These are phyloP conservation scores for Lentinus tigrinus DNA, from an alignment of 768 basidiomycete species.

Conservation along the genomic window DNA sequence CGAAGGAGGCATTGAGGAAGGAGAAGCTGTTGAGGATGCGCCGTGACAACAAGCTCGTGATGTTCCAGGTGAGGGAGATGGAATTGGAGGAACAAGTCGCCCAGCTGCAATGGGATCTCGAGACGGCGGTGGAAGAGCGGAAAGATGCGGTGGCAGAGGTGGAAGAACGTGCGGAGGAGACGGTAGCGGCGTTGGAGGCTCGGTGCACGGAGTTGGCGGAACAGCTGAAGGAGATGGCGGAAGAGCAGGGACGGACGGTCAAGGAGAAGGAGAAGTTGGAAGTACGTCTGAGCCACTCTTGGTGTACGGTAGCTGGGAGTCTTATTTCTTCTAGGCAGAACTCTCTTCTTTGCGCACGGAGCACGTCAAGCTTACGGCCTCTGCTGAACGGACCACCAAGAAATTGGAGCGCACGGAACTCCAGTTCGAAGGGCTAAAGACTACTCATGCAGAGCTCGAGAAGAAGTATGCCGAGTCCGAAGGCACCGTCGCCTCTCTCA, in stretches of 20 bases:
- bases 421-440: constrained; percentile 56
- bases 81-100: constrained; percentile 55
- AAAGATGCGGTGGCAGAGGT: constrained; percentile 32
- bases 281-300: constrained; percentile 18
- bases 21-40: constrained; percentile 62
- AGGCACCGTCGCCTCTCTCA: constrained; percentile 52
- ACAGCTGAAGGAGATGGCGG: constrained; percentile 40
- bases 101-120: constrained; percentile 50
- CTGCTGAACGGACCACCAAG: constrained; percentile 44
- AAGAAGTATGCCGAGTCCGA: constrained; percentile 57
- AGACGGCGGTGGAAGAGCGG: constrained; percentile 40
- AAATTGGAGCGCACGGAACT: constrained; percentile 58
- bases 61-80: constrained; percentile 62
- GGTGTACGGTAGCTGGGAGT: background rate
- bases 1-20: constrained; percentile 50
- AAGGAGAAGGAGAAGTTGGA: constrained; percentile 44
- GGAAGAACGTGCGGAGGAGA: constrained; percentile 27
- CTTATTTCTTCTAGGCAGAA: constrained; percentile 32
- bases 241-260: constrained; percentile 37
- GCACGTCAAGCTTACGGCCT: constrained; percentile 47
- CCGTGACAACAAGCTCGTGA: constrained; percentile 65
- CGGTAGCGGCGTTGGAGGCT: constrained; percentile 29
- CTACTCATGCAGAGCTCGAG: constrained; percentile 53
- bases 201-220: constrained; percentile 33
- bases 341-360: constrained; percentile 46